Conservation (phyloP, 495 filamentous ascomycete species). For the Bombardia bombarda region DNA sequence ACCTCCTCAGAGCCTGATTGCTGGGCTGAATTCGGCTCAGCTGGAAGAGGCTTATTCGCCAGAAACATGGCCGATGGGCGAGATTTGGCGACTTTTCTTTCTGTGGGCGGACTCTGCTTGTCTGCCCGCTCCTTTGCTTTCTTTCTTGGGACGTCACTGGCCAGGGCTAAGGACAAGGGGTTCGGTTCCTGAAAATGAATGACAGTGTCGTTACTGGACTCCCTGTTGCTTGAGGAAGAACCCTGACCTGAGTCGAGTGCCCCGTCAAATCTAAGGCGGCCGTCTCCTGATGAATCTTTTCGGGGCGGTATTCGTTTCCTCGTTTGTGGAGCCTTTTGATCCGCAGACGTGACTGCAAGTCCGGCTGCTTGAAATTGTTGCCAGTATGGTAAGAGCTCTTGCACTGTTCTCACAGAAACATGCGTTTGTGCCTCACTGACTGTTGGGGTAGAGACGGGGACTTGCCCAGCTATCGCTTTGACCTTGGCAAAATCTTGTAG, state of each 20-base stretch:
- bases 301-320: not conserved
- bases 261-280: conserved; percentile 3
- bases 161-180: not conserved
- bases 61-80: conserved; percentile 8
- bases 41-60: conserved; percentile 10
- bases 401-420: conserved; percentile 34
- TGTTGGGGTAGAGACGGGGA: conserved; percentile 22
- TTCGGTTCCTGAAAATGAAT: conserved; percentile 3
- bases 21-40: not conserved
- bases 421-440: conserved; percentile 21
- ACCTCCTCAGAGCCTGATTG: not conserved
- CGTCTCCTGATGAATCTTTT: not conserved
- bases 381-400: conserved; percentile 36
- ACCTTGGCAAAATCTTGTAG: conserved; percentile 32
- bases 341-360: conserved; percentile 40
- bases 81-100: not conserved
- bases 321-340: conserved; percentile 20
- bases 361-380: conserved; percentile 38
- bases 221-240: conserved; percentile 3
- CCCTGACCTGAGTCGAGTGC: not conserved
- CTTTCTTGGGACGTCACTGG: conserved; percentile 2
- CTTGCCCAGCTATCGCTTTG: conserved; percentile 14
- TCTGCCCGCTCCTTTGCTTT: not conserved
- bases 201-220: conserved; percentile 11
- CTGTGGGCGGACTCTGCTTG: not conserved